phyloP scores from a whole-genome alignment of 1,139 yeast species.

The Geotrichum cucujoidarum region DNA sequence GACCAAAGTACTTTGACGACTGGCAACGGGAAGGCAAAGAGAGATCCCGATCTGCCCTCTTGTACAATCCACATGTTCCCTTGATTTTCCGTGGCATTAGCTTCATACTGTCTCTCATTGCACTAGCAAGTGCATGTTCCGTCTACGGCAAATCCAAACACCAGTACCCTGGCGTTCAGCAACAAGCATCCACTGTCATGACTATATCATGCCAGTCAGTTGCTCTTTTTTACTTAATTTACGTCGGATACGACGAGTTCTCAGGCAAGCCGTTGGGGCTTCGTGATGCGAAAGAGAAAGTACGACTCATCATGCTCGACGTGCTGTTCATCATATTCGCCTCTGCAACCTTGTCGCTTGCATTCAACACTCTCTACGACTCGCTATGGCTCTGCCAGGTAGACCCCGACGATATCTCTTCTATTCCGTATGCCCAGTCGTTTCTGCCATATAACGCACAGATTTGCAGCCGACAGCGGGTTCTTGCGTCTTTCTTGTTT shows the following conservation, averaged over 20 bases:
- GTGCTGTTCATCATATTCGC: constrained; percentile 82
- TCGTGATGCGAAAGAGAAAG: constrained; percentile 74
- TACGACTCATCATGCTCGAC: constrained; percentile 72
- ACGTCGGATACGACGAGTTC: constrained; percentile 85
- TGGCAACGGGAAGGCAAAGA: constrained; percentile 57
- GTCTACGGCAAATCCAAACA: constrained; percentile 26
- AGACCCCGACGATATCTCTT: neutral
- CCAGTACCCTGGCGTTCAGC: constrained; percentile 43
- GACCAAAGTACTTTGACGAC: constrained; percentile 25
- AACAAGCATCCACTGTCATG: constrained; percentile 88
- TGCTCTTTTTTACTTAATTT: constrained; percentile 70
- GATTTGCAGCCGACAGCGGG: constrained; percentile 76
- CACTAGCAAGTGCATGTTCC: constrained; percentile 31
- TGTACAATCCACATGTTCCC: constrained; percentile 78
- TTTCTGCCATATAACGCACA: constrained; percentile 32
- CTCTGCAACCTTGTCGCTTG: constrained; percentile 79
- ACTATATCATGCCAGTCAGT: constrained; percentile 77
- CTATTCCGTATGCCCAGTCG: neutral
- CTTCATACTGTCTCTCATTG: constrained; percentile 40
- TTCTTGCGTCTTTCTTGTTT: constrained; percentile 72
- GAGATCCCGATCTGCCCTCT: constrained; percentile 50
- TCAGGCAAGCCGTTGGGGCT: constrained; percentile 87
- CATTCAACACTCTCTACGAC: constrained; percentile 79
- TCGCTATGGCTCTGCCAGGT: constrained; percentile 69
- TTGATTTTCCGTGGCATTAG: constrained; percentile 66